Conservation (phyloP, 345 rosid species). For the Boechera divaricarpa region DNA sequence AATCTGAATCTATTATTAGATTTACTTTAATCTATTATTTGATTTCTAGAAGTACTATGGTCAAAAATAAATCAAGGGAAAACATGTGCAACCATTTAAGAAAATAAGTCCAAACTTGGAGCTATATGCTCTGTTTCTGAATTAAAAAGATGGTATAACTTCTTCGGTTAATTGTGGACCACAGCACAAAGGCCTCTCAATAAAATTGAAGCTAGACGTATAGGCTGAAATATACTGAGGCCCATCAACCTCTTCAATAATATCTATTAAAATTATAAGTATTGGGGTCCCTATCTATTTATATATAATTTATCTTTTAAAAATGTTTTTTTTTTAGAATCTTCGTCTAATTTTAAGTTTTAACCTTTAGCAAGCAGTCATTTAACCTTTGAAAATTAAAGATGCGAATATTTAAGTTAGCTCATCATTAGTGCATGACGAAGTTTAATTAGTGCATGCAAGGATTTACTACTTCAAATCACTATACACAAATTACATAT, state of each 20-base stretch:
- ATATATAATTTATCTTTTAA: too few species aligned
- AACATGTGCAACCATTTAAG: background rate
- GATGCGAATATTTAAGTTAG: background rate
- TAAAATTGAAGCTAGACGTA: background rate
- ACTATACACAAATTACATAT: background rate
- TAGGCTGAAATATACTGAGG: background rate
- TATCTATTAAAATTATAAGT: background rate
- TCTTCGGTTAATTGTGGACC: background rate
- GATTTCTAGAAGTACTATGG: conserved; percentile 18
- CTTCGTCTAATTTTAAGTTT: background rate
- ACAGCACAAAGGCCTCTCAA: background rate
- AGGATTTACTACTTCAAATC: background rate
- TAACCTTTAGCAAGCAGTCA: background rate
- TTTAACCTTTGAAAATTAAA: background rate
- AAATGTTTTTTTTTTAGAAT: background rate
- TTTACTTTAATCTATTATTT: background rate
- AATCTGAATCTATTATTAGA: conserved; percentile 1
- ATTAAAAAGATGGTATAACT: background rate
- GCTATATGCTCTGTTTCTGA: background rate
- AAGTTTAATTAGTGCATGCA: background rate
- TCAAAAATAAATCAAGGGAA: background rate
- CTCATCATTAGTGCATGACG: background rate
- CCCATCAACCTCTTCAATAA: background rate
- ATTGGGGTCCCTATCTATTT: background rate
- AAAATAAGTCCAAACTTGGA: background rate